Evolutionary conservation across 192 early-diverging fungal genomes (phyloP).

Genomic region (Kappamyces sp.): DNA sequence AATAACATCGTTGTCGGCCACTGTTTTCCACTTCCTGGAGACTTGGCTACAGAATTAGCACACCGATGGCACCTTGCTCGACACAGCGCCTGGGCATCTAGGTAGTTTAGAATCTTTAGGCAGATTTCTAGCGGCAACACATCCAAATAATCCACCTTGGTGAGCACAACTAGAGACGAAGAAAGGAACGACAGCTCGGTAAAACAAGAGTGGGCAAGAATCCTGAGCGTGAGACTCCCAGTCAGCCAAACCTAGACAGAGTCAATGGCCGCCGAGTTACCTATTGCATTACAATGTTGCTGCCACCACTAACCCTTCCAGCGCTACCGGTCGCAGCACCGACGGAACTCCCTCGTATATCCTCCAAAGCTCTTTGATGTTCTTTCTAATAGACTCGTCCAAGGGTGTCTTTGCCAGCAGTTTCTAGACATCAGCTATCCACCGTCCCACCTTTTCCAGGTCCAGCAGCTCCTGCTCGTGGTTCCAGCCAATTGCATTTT

Average conservation of each 20-base stretch:
- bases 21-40: slow-evolving; percentile 66
- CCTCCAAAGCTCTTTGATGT: slow-evolving; percentile 1
- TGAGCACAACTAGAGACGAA: slow-evolving; percentile 58
- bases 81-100: slow-evolving; percentile 88
- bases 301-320: not conserved
- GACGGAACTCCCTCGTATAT: not conserved
- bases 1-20: slow-evolving; percentile 87
- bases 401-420: no score
- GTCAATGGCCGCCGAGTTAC: no score
- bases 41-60: slow-evolving; percentile 58
- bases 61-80: slow-evolving; percentile 39
- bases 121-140: slow-evolving; percentile 73
- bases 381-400: not conserved
- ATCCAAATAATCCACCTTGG: slow-evolving; percentile 79
- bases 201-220: slow-evolving; percentile 77
- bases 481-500: no score
- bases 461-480: no score
- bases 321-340: not conserved
- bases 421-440: no score
- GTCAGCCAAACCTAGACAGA: slow-evolving; percentile 28
- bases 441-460: no score
- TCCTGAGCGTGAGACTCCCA: slow-evolving; percentile 27
- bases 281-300: no score
- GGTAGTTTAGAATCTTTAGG: slow-evolving; percentile 78
- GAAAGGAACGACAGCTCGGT: slow-evolving; percentile 82